phyloP scores from a whole-genome alignment of 495 filamentous ascomycete genomes.

The Copromyces sp. region DNA sequence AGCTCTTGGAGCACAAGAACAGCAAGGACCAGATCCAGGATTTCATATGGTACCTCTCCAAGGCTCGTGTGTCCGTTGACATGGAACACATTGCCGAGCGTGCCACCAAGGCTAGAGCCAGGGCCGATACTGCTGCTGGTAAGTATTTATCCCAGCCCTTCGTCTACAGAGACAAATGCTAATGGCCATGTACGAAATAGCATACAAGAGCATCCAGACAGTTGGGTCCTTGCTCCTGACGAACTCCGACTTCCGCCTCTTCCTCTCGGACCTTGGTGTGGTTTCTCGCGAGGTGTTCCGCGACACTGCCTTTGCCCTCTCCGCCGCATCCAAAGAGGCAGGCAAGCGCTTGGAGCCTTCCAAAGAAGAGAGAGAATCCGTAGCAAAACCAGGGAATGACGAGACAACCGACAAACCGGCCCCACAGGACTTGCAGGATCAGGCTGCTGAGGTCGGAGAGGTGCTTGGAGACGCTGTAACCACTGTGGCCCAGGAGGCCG shows the following conservation, averaged over 20 bases:
- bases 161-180: not conserved
- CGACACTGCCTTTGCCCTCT: constrained; percentile 72
- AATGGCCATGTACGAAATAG: constrained; percentile 28
- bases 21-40: constrained; percentile 78
- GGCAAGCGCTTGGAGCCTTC: constrained; percentile 63
- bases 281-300: constrained; percentile 78
- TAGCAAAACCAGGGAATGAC: constrained; percentile 50
- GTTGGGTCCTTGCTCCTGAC: constrained; percentile 75
- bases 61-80: constrained; percentile 61
- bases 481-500: constrained; percentile 55
- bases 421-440: constrained; percentile 48
- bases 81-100: constrained; percentile 51
- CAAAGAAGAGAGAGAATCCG: constrained; percentile 43
- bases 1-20: constrained; percentile 73
- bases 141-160: constrained; percentile 6
- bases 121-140: constrained; percentile 73
- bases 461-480: constrained; percentile 52
- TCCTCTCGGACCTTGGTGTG: constrained; percentile 71
- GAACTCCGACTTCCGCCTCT: constrained; percentile 82
- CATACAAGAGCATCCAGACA: constrained; percentile 73
- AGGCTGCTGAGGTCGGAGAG: constrained; percentile 52
- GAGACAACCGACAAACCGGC: constrained; percentile 37
- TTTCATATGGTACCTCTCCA: constrained; percentile 75
- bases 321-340: constrained; percentile 59
- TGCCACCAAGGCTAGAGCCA: constrained; percentile 54